These are phyloP conservation scores for Solanum phureja DNA, from an alignment of 257 asterid species.

Conservation along the genomic window DNA sequence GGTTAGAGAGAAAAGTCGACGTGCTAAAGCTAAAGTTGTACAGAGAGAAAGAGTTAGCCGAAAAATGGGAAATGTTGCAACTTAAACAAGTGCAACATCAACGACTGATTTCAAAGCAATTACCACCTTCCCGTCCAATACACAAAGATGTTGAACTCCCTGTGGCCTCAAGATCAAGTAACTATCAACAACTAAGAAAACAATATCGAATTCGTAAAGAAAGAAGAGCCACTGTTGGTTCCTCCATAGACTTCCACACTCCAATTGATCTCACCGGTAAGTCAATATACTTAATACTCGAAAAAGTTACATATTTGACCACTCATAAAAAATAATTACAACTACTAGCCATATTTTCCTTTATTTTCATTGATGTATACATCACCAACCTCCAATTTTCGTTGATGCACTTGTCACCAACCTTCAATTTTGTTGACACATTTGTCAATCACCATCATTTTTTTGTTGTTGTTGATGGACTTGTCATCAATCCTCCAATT, in stretches of 20 bases:
- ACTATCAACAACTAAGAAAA: conserved; percentile 25
- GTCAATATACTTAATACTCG: background rate
- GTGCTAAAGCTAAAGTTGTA: conserved; percentile 37
- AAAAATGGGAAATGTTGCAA: conserved; percentile 33
- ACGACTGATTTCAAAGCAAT: background rate
- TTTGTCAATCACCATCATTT: no score
- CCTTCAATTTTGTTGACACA: no score
- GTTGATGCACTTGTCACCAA: background rate
- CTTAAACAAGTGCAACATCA: conserved; percentile 6
- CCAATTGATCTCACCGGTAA: background rate
- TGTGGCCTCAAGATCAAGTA: conserved; percentile 25
- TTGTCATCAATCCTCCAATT: no score
- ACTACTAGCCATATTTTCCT: background rate
- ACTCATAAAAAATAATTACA: background rate
- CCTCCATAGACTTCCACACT: conserved; percentile 35
- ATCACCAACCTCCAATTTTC: background rate
- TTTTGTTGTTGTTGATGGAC: no score
- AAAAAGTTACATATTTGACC: background rate
- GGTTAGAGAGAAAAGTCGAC: conserved; percentile 55
- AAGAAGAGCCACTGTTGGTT: conserved; percentile 57
- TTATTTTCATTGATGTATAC: background rate
- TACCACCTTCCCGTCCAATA: background rate
- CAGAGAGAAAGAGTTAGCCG: conserved; percentile 42
- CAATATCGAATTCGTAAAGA: conserved; percentile 17
- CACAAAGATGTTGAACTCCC: background rate